Percentiles rank a stretch among this genome's conserved stretches.
Conservation (phyloP, 768 basidiomycete genomes). For the Phlegmacium glaucopus region DNA sequence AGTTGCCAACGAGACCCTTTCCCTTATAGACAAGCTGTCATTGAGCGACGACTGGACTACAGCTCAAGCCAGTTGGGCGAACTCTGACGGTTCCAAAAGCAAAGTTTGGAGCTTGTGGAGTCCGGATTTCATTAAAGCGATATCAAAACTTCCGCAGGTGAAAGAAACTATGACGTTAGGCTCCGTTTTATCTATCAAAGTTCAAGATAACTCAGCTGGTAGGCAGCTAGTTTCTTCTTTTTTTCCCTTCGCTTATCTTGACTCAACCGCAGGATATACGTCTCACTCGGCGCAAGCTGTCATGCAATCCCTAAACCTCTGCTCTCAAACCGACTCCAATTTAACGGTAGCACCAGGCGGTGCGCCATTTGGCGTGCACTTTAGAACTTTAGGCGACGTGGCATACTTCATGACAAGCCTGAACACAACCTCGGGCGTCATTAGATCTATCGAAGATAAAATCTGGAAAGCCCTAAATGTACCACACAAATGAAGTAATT, state of each 20-base stretch:
- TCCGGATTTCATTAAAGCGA: slow-evolving; percentile 56
- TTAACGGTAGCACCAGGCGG: slow-evolving; percentile 48
- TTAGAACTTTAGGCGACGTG: slow-evolving; percentile 84
- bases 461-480: slow-evolving; percentile 41
- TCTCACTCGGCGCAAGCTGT: slow-evolving; percentile 64
- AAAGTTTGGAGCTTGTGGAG: slow-evolving; percentile 89
- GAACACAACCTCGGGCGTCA: slow-evolving; percentile 55
- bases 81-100: slow-evolving; percentile 16
- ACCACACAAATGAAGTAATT: slow-evolving; percentile 8
- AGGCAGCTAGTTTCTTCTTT: slow-evolving; percentile 11
- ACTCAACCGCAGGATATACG: slow-evolving; percentile 40
- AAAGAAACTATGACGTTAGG: slow-evolving; percentile 85
- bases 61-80: slow-evolving; percentile 60
- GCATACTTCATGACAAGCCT: slow-evolving; percentile 93
- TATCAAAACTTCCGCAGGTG: slow-evolving; percentile 58
- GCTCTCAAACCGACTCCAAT: slow-evolving; percentile 15
- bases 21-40: slow-evolving; percentile 53
- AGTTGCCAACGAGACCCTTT: slow-evolving; percentile 80
- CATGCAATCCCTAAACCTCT: slow-evolving; percentile 47
- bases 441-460: slow-evolving; percentile 60
- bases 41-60: slow-evolving; percentile 52
- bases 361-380: slow-evolving; percentile 70
- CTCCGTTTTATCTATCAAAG: slow-evolving; percentile 76
- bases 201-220: slow-evolving; percentile 60
- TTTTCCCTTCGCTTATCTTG: not conserved